These are phyloP conservation scores for Curvularia hawaiiensis DNA, from an alignment of 2,329 filamentous ascomycete genomes.

Conservation along the genomic window DNA sequence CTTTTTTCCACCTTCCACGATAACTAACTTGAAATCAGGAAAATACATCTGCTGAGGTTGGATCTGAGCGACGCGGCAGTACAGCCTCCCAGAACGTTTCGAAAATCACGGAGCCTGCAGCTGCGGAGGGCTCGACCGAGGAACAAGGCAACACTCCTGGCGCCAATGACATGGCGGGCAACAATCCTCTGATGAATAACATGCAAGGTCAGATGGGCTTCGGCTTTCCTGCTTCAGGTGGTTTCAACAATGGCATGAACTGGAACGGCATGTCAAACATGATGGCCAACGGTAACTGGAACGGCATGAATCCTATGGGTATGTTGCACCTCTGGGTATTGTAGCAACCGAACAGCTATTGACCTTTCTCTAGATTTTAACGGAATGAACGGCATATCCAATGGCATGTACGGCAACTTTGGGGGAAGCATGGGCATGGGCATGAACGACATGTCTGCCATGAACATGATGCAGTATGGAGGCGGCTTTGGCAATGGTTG, in stretches of 20 bases:
- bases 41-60: constrained; percentile 17
- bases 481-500: constrained; percentile 66
- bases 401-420: constrained; percentile 78
- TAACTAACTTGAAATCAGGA: constrained; percentile 26
- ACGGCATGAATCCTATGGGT: constrained; percentile 79
- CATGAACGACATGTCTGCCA: constrained; percentile 74
- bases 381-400: constrained; percentile 76
- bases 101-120: constrained; percentile 25
- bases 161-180: constrained; percentile 24
- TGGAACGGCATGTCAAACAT: constrained; percentile 56
- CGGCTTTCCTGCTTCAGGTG: constrained; percentile 51
- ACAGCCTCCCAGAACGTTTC: constrained; percentile 22
- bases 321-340: constrained; percentile 49
- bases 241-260: constrained; percentile 63
- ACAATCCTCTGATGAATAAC: constrained; percentile 35
- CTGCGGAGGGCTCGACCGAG: constrained; percentile 21
- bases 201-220: constrained; percentile 44
- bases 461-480: constrained; percentile 72
- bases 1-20: constrained; percentile 9
- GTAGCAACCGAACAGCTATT: constrained; percentile 13
- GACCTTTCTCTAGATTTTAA: constrained; percentile 35
- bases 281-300: constrained; percentile 67
- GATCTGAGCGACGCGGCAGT: constrained; percentile 25
- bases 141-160: constrained; percentile 27
- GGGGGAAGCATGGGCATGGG: constrained; percentile 71